Percentiles rank a stretch among this genome's conserved stretches.
Evolutionary conservation across 2,329 filamentous ascomycete genomes (phyloP).

Genomic region (Metarhizium rileyi): DNA sequence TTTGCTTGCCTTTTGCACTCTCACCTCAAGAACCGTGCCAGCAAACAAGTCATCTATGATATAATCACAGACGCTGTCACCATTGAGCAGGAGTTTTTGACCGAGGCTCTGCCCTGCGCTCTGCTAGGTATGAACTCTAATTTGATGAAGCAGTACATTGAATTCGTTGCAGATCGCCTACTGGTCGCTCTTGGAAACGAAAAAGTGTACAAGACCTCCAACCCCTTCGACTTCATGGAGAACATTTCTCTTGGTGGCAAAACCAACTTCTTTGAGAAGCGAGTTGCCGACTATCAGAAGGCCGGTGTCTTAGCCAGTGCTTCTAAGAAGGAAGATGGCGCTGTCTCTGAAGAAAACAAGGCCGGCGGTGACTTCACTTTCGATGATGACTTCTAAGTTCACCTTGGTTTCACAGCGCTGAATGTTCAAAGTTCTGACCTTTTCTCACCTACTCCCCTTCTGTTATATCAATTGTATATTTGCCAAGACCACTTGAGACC

Average conservation of each 20-base stretch:
- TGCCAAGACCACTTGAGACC: conserved; percentile 11
- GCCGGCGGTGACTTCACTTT: conserved; percentile 77
- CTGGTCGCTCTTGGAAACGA: conserved; percentile 87
- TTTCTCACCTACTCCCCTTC: conserved; percentile 7
- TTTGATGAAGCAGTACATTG: conserved; percentile 99
- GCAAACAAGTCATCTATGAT: conserved; percentile 67
- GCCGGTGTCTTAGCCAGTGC: conserved; percentile 94
- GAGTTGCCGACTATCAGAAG: conserved; percentile 98
- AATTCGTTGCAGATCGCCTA: conserved; percentile 96
- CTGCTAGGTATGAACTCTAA: conserved; percentile 96
- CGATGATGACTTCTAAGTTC: conserved; percentile 95
- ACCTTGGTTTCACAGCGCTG: conserved; percentile 9
- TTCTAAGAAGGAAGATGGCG: conserved; percentile 50
- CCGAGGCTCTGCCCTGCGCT: conserved; percentile 83
- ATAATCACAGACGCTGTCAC: conserved; percentile 90
- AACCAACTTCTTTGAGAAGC: conserved; percentile 99
- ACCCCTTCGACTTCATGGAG: conserved; percentile 99
- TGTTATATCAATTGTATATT: conserved; percentile 11
- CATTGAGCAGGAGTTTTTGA: conserved; percentile 97
- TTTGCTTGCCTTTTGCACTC: conserved; percentile 97
- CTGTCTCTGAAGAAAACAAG: conserved; percentile 34
- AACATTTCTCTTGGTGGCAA: conserved; percentile 98
- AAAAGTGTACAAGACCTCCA: conserved; percentile 85
- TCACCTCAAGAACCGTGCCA: conserved; percentile 88
- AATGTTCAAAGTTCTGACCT: conserved; percentile 6